Evolutionary conservation across 2,329 filamentous ascomycete genomes (phyloP), one percentile per base, ranked within the genome.

Genomic region (Waltergamsia citrina): DNA sequence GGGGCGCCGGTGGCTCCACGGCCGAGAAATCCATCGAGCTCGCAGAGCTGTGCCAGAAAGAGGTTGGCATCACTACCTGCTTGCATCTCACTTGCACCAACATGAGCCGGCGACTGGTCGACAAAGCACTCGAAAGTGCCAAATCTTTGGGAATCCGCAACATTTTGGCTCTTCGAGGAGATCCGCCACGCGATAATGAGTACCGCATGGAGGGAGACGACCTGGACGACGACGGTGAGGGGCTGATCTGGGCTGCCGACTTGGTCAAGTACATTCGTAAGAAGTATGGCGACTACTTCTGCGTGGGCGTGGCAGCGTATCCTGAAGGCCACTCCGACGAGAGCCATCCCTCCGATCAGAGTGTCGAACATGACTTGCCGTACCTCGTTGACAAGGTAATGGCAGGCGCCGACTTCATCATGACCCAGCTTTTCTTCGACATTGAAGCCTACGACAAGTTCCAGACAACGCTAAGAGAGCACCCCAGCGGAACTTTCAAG

Each of bases 381-480:
- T 94, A 83, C 49, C 67, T 98, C 35, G 75, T 94, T 9, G 87
- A 94, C 45, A 98, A 98, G 69, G 82, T 81, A 1, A 69, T 81
- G 46, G 92, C 92, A 4, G 92, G 92, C 2, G 92, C 88, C 33
- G 88, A 96, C 60, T 98, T 98, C 52, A 83, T 98, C 59, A 94
- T 98, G 85, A 96, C 92, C 1, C 92, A 98, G 57, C 70, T 98
- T 7, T 96, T 95, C 59, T 98, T 94, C 57, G 87, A 96, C 52
- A 72, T 87, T 17, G 69, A 83, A 4, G 85, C 85, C 14, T 98
- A 93, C 53, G 72, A 79, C 36, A 66, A 66, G 22, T 96, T 93
- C 50, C 90, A 96, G 61, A 71, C 65, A 43, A 74, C 69, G 33
- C 57, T 98, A 44, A 69, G 87, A 39, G 74, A 80, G 34, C 86